phyloP scores from a whole-genome alignment of 148 eudicot species.

The Fallopia convolvulus region DNA sequence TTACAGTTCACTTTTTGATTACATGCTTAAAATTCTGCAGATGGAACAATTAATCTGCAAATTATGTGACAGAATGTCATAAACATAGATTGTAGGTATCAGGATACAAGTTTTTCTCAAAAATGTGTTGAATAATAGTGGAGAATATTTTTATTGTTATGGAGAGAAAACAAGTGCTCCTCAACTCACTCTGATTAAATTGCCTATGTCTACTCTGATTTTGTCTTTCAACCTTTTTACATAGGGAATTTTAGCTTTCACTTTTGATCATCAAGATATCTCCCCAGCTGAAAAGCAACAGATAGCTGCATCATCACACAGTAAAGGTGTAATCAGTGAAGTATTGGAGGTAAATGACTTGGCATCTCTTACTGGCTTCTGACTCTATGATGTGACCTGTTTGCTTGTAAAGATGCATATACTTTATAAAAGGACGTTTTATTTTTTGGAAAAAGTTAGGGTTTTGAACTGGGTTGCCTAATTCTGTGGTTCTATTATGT shows the following conservation, averaged over 20 bases:
- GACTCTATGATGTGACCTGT: neutral
- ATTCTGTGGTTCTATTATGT: neutral
- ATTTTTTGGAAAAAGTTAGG: neutral
- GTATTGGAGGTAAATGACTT: conserved; percentile 56
- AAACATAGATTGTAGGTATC: neutral
- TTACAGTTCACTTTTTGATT: neutral
- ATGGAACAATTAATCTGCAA: neutral
- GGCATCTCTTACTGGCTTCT: neutral
- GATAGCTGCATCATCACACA: conserved; percentile 46
- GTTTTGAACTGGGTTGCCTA: neutral
- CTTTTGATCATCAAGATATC: conserved; percentile 67
- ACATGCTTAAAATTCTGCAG: neutral
- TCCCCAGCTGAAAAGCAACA: conserved; percentile 54
- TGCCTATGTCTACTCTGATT: neutral
- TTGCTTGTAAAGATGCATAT: conserved; percentile 4
- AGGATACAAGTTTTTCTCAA: neutral
- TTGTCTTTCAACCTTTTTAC: neutral
- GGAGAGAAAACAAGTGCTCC: neutral
- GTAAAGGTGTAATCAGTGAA: conserved; percentile 91
- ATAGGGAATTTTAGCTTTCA: conserved; percentile 90
- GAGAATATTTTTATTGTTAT: neutral
- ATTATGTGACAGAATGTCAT: neutral
- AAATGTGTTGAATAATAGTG: neutral
- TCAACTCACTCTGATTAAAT: neutral
- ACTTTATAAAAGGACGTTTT: neutral